Evolutionary conservation across 176 grass and related monocot genomes (phyloP), one percentile per base, ranked within the genome.

Genomic region (Rhynchospora tenuis): DNA sequence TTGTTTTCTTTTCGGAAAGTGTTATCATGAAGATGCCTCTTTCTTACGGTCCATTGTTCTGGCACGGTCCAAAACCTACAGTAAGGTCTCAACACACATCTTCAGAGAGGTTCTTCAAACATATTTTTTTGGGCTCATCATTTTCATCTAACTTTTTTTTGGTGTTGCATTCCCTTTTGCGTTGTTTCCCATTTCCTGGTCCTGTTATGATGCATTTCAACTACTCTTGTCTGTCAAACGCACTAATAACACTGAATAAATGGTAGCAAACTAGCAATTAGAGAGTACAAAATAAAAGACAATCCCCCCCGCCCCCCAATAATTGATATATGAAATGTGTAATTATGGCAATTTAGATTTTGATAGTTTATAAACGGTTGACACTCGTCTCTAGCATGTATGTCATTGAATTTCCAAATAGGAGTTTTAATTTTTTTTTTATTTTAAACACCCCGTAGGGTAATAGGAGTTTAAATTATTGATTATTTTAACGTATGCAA

Each of bases 81-180:
- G 3, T 33, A 33, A 33, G 31, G 31, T 33, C 31, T 33, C 31
- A 33, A 33, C 31, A 33, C 31, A 33, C 31, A 33, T 33, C 31
- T 33, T 33, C 31, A 33, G 31, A 33, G 31, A 33, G 31, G 31
- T 33, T 33, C 3, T 84, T 52, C 0, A 58, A 59, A 16, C 9
- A 62, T 42, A 62, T 61, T 10, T 81, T 8, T 64, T 61, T 76
- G 28, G 54, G 48, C 73, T 29, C 1, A 55, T 64, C 16, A 11
- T 63, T 81, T 47, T 45, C 80, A 9, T 15, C 79, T 64, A 16
- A 17, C 67, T 48, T 52, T 82, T 66, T 42, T 67, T 82, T 82
- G 60, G 42, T 82, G 61, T 23, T 81, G 29, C 14, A 17, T 77
- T 56, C 23, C 23, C 26, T 55, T 31, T 55, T 56, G 24, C 6